A percentile compares a stretch with the other conserved stretches of the same genome.
Evolutionary conservation across 192 early-diverging fungal genomes (phyloP).

Genomic region (Gigaspora rosea): DNA sequence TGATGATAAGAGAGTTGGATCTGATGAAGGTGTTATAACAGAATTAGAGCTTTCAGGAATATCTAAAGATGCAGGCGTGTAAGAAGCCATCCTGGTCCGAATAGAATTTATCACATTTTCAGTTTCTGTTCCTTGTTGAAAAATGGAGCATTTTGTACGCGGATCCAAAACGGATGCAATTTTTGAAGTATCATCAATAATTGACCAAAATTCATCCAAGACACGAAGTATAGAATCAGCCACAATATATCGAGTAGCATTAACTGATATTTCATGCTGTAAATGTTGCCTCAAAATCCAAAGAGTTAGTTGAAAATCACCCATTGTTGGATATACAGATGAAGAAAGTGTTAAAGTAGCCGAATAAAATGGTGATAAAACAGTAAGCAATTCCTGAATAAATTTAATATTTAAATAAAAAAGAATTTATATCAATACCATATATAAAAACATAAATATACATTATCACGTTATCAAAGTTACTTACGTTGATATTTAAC

Average conservation of each 20-base stretch:
- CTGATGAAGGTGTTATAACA: background rate
- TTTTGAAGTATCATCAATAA: background rate
- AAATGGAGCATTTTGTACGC: background rate
- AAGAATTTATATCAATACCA: background rate
- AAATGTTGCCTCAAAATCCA: background rate
- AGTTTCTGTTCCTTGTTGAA: background rate
- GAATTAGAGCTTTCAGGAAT: background rate
- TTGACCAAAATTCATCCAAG: background rate
- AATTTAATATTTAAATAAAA: background rate
- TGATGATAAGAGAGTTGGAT: too few relatives aligned
- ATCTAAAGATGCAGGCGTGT: background rate
- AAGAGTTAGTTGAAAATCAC: background rate
- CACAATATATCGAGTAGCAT: background rate
- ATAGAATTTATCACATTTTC: background rate
- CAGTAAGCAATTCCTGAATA: background rate
- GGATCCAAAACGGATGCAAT: background rate
- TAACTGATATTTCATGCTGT: background rate
- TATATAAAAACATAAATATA: background rate
- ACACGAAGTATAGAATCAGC: background rate
- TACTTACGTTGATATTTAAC: background rate
- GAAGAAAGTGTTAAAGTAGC: constrained; percentile 9
- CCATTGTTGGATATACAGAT: constrained; percentile 14
- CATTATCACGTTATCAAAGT: background rate
- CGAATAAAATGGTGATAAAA: background rate
- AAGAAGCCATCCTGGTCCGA: background rate